Conservation (phyloP, 495 filamentous ascomycete genomes). For the Apiosordaria backusii region DNA sequence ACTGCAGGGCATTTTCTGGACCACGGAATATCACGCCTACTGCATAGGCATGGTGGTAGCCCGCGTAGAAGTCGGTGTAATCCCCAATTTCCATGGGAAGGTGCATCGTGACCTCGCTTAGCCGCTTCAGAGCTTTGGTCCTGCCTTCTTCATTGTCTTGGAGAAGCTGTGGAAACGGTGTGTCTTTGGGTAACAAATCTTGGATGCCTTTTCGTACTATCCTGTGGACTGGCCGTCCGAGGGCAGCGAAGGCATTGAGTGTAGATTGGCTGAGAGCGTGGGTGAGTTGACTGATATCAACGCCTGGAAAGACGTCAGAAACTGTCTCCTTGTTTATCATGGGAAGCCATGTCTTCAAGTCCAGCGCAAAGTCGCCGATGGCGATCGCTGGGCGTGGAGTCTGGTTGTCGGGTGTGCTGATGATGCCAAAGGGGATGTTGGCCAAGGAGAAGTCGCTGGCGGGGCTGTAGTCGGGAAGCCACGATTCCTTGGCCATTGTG, state of each 20-base stretch:
- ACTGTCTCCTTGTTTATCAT: slow-evolving; percentile 50
- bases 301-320: slow-evolving; percentile 50
- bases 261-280: slow-evolving; percentile 64
- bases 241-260: slow-evolving; percentile 77
- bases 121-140: slow-evolving; percentile 42
- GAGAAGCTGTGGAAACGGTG: slow-evolving; percentile 28
- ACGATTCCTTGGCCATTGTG: slow-evolving; percentile 21
- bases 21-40: slow-evolving; percentile 83
- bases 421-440: slow-evolving; percentile 93
- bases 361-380: slow-evolving; percentile 73
- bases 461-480: slow-evolving; percentile 37
- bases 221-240: slow-evolving; percentile 68
- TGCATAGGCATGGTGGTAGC: slow-evolving; percentile 80
- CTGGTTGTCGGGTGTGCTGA: slow-evolving; percentile 54
- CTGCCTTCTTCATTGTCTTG: slow-evolving; percentile 35
- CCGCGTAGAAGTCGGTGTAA: slow-evolving; percentile 98
- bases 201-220: slow-evolving; percentile 72
- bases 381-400: slow-evolving; percentile 67
- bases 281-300: slow-evolving; percentile 46
- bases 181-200: slow-evolving; percentile 60
- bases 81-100: slow-evolving; percentile 88
- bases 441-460: slow-evolving; percentile 67
- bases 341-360: slow-evolving; percentile 61
- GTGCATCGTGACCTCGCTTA: slow-evolving; percentile 63
- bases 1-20: slow-evolving; percentile 71